Evolutionary conservation across 2,329 filamentous ascomycete species (phyloP).

Genomic region (Epichloe coenophiala): DNA sequence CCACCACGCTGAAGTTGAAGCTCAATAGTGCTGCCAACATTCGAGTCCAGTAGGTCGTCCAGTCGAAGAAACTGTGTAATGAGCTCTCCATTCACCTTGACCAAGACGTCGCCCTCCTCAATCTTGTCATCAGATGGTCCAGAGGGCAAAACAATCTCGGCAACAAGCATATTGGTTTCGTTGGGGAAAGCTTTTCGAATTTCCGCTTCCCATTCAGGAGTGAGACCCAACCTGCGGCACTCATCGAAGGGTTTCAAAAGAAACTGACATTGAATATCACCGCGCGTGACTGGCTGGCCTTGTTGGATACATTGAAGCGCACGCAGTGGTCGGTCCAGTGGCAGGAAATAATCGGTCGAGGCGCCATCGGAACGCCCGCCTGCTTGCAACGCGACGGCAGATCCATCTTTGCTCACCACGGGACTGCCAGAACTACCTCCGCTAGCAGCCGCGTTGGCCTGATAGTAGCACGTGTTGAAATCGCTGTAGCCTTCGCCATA

Average conservation of each 20-base stretch:
- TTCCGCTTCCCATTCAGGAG: slow-evolving; percentile 71
- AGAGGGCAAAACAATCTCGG: slow-evolving; percentile 84
- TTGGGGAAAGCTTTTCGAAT: slow-evolving; percentile 74
- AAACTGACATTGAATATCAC: slow-evolving; percentile 97
- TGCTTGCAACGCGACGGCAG: slow-evolving; percentile 83
- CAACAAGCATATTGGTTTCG: slow-evolving; percentile 93
- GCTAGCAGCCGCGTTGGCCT: slow-evolving; percentile 91
- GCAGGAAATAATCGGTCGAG: slow-evolving; percentile 94
- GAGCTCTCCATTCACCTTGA: slow-evolving; percentile 87
- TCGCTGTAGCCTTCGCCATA: slow-evolving; percentile 97
- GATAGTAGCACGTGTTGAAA: slow-evolving; percentile 93
- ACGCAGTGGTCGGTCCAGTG: slow-evolving; percentile 76
- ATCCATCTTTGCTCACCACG: slow-evolving; percentile 89
- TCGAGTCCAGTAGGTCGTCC: slow-evolving; percentile 83
- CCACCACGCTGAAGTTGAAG: slow-evolving; percentile 81
- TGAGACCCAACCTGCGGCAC: slow-evolving; percentile 77
- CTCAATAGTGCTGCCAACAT: slow-evolving; percentile 63
- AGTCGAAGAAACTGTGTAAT: slow-evolving; percentile 75
- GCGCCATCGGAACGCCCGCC: slow-evolving; percentile 89
- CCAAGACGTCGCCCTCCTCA: slow-evolving; percentile 83
- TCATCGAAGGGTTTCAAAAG: slow-evolving; percentile 96
- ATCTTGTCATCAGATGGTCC: slow-evolving; percentile 79
- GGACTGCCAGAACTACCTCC: slow-evolving; percentile 97
- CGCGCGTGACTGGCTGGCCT: slow-evolving; percentile 63
- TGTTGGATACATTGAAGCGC: slow-evolving; percentile 77